Evolutionary conservation across 2,329 filamentous ascomycete species (phyloP).

Genomic region (Aspergillus ustus): DNA sequence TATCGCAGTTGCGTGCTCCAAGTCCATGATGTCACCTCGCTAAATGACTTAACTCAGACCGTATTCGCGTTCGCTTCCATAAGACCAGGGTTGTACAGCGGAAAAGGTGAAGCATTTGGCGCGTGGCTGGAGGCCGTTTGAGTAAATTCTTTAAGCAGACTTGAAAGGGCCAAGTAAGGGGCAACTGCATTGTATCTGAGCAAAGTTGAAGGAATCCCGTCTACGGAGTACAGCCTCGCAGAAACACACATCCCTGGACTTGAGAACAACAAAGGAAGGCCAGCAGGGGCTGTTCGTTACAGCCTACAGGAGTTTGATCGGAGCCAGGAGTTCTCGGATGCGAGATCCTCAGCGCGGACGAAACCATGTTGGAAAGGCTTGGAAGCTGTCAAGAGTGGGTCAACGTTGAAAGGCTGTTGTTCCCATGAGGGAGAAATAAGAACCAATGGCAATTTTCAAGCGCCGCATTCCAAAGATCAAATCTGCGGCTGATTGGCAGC

Average conservation of each 20-base stretch:
- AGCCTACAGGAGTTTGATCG: constrained; percentile 23
- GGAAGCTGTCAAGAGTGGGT: constrained; percentile 33
- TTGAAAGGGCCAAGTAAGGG: background rate
- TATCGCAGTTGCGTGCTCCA: constrained; percentile 20
- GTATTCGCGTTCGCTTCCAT: constrained; percentile 3
- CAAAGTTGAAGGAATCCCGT: background rate
- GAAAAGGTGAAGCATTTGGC: background rate
- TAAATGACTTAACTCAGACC: constrained; percentile 5
- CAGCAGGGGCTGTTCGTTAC: constrained; percentile 18
- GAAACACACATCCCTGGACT: background rate
- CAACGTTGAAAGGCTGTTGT: constrained; percentile 21
- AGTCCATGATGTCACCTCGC: constrained; percentile 28
- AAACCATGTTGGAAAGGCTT: constrained; percentile 25
- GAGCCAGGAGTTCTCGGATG: constrained; percentile 31
- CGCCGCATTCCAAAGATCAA: constrained; percentile 9
- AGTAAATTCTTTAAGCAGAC: background rate
- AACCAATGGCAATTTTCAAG: constrained; percentile 20
- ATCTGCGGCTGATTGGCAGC: constrained; percentile 11
- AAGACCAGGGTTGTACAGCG: background rate
- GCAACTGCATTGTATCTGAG: background rate
- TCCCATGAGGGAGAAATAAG: constrained; percentile 22
- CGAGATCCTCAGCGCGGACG: constrained; percentile 27
- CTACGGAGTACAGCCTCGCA: background rate
- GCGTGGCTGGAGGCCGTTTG: background rate
- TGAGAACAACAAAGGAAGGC: background rate